Base-by-base conservation (phyloP, 1,284 basidiomycete genomes). In the Ceratobasidium sp. region DNA sequence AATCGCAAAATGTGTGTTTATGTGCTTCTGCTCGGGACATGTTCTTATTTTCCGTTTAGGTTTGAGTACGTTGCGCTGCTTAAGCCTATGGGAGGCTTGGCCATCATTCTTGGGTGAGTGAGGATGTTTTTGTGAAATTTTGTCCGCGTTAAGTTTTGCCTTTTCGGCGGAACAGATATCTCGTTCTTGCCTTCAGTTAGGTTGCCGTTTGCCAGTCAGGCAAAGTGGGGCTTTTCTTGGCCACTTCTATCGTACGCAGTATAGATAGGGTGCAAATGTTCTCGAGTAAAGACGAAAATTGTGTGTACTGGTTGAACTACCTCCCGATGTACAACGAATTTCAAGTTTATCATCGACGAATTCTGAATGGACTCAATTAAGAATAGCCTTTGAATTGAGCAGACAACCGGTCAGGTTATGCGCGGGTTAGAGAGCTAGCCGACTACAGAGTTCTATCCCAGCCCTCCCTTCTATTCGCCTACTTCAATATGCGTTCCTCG, bases 71-170 rank as follows among this genome's bases (percentile, higher is more conserved):
- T 95, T 60, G 94, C 93, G 0, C 93, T 93, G 2, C 83, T 94
- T 62, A 95, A 94, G 16, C 94, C 94, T 0, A 80, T 95, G 23
- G 94, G 94, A 1, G 94, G 92, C 1, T 79, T 89, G 33, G 80
- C 90, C 1, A 92, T 94, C 91, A 94, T 95, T 81, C 89, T 90
- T 70, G 94, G 94, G 93, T 95, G 82, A 87, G 92, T 84, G 66
- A 38, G 57, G 55, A 67, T 67, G 46, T 59, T 27, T 27, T 41
- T 5, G 23, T 78, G 30, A 3, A 2, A 23, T 46, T n/a, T 27
- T 6, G 55, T 18, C 41, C 18, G 23, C 7, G 3, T 7, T 59
- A 10, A 27, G 10, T 54, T 57, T 70, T 68, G 62, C 16, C 18
- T 38, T 23, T 67, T 50, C 38, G 16, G 8, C 33, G 66, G 30